Evolutionary conservation across 495 filamentous ascomycete species (phyloP).

Genomic region (Podospora comata): DNA sequence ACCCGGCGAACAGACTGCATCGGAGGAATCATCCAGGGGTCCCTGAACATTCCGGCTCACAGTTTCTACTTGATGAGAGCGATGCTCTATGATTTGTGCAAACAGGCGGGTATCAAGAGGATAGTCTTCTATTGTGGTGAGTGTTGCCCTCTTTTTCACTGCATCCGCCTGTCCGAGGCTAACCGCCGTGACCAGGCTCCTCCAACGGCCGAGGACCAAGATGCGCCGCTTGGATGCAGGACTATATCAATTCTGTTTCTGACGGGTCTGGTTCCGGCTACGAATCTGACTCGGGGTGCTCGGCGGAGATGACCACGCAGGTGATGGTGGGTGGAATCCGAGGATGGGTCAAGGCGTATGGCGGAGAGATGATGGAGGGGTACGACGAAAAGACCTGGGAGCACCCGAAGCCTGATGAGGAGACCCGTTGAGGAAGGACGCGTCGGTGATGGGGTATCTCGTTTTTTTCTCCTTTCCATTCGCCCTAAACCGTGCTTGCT

Average conservation of each 20-base stretch:
- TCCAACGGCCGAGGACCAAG: slow-evolving; percentile 44
- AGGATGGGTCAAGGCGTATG: slow-evolving; percentile 49
- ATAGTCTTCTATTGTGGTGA: slow-evolving; percentile 51
- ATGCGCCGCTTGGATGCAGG: slow-evolving; percentile 50
- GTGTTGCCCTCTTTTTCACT: slow-evolving; percentile 16
- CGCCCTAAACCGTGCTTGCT: neutral
- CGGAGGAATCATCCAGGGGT: slow-evolving; percentile 31
- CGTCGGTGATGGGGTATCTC: slow-evolving; percentile 29
- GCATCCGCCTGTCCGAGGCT: neutral
- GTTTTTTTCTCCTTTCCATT: slow-evolving; percentile 9
- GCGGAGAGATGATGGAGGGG: slow-evolving; percentile 44
- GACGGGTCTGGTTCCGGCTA: slow-evolving; percentile 20
- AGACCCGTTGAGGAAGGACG: neutral
- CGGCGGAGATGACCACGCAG: slow-evolving; percentile 35
- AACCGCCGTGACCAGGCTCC: slow-evolving; percentile 33
- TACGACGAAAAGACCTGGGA: slow-evolving; percentile 48
- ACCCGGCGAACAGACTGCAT: slow-evolving; percentile 31
- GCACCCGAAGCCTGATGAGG: slow-evolving; percentile 24
- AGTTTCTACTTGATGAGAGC: slow-evolving; percentile 44
- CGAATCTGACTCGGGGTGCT: neutral
- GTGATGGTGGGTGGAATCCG: slow-evolving; percentile 49
- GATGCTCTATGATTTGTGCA: slow-evolving; percentile 41
- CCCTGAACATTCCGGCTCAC: slow-evolving; percentile 49
- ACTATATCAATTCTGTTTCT: slow-evolving; percentile 37
- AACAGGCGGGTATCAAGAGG: slow-evolving; percentile 41